Percentiles rank a stretch among this genome's conserved stretches.
phyloP scores from a whole-genome alignment of 768 basidiomycete genomes.

The Lactarius hatsudake region DNA sequence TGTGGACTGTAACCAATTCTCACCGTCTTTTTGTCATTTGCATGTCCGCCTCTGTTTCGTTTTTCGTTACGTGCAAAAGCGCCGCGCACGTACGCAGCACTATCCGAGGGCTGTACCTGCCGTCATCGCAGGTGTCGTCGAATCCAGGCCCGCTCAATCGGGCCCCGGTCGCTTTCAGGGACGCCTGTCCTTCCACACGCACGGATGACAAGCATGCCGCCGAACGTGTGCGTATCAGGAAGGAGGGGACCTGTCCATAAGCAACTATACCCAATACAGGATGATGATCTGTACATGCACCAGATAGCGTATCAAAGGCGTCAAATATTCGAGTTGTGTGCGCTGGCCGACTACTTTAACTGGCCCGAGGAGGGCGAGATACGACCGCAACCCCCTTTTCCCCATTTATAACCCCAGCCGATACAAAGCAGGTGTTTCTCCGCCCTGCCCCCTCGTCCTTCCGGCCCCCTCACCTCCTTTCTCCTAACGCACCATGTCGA shows the following conservation, averaged over 20 bases:
- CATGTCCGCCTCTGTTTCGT: not conserved
- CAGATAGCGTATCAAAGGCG: not conserved
- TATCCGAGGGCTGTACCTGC: not conserved
- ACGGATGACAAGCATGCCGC: not conserved
- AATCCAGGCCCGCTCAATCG: not conserved
- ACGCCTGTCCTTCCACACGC: not conserved
- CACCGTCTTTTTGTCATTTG: too few species aligned
- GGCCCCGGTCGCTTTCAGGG: not conserved
- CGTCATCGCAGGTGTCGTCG: not conserved
- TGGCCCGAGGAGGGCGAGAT: not conserved
- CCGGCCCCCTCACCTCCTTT: not conserved
- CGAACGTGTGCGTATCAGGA: not conserved
- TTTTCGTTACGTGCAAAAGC: not conserved
- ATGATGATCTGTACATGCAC: not conserved
- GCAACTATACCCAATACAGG: not conserved
- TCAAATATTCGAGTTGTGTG: not conserved
- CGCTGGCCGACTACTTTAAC: not conserved
- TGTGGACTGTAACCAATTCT: not conserved
- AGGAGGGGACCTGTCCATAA: not conserved
- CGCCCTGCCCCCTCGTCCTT: not conserved
- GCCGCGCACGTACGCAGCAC: not conserved
- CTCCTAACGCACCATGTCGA: slow-evolving; percentile 1
- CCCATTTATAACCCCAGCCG: not conserved
- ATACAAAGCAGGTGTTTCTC: not conserved
- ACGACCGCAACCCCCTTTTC: not conserved